Evolutionary conservation across 2,329 filamentous ascomycete genomes (phyloP), one percentile per base, ranked within the genome.

Genomic region (Didymella pomorum): DNA sequence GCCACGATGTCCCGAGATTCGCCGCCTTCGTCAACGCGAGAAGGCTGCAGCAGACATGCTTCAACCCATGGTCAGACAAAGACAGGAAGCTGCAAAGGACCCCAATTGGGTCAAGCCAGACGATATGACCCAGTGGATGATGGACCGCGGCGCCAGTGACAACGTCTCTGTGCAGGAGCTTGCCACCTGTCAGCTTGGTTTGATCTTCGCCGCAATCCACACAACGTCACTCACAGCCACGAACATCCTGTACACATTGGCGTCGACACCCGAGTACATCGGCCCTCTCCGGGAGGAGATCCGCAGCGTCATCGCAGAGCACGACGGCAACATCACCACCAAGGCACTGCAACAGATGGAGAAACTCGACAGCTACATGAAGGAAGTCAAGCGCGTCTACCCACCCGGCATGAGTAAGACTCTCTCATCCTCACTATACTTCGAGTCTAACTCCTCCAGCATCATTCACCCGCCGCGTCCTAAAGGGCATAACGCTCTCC

Each of bases 381-480:
- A 76, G 42, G 73, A 76, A 55, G 65, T 61, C 9, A 65, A 64
- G 8, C 74, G 72, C 29, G 56, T 72, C 18, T 69, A 70, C 23
- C 66, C 71, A 2, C 49, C 61, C 9, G 63, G 60, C 20, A 44
- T 70, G 33, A 70, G 67, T 70, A 68, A 52, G 67, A 61, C 21
- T n/a, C 20, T 14, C 18, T 4, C 18, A 18, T 28, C n/a, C 0
- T 14, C 16, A 20, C 16, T 26, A 18, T 21, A 2, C 31, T 35
- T 35, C 16, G 6, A 14, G n/a, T 47, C 54, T 45, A 52, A 10
- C 14, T 39, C 11, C 8, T 18, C 10, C 35, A 70, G 68, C 76
- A 1, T 79, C 82, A 2, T 85, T 86, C 70, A 69, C 71, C 23
- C 82, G 84, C 58, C 83, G 82, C 61, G 82, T 84, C 10, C 72